Evolutionary conservation across 768 basidiomycete genomes (phyloP).

Genomic region (Mycena crocata): DNA sequence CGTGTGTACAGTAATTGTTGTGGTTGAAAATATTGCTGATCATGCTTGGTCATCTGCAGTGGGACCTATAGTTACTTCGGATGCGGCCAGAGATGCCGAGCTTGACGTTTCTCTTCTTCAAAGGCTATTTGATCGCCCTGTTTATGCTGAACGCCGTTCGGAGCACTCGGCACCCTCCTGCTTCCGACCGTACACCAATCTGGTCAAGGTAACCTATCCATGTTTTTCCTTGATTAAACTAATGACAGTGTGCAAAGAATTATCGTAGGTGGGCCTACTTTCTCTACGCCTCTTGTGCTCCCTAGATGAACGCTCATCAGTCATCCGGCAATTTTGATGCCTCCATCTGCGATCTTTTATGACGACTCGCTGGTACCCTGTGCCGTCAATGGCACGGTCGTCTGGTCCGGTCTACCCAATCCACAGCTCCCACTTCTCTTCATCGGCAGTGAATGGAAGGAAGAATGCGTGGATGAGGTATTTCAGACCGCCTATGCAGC

Average conservation of each 20-base stretch:
- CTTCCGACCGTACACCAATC: constrained; percentile 52
- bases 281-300: neutral
- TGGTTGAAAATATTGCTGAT: constrained; percentile 3
- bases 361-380: constrained; percentile 59
- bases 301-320: constrained; percentile 35
- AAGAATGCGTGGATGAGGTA: constrained; percentile 62
- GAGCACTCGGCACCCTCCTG: constrained; percentile 5
- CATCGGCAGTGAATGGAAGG: constrained; percentile 52
- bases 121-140: constrained; percentile 56
- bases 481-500: constrained; percentile 12
- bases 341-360: constrained; percentile 66
- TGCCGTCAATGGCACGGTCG: constrained; percentile 55
- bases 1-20: constrained; percentile 42
- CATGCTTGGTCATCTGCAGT: constrained; percentile 44
- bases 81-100: constrained; percentile 56
- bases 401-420: constrained; percentile 55
- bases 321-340: constrained; percentile 66
- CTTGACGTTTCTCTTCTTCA: constrained; percentile 63
- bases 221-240: neutral
- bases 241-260: constrained; percentile 13
- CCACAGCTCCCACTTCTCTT: constrained; percentile 57
- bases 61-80: constrained; percentile 60
- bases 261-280: constrained; percentile 26
- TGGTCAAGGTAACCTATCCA: constrained; percentile 53
- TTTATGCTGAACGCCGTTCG: constrained; percentile 47